Evolutionary conservation across 139 green algal genomes (phyloP).

Genomic region (Chlorella ohadii): DNA sequence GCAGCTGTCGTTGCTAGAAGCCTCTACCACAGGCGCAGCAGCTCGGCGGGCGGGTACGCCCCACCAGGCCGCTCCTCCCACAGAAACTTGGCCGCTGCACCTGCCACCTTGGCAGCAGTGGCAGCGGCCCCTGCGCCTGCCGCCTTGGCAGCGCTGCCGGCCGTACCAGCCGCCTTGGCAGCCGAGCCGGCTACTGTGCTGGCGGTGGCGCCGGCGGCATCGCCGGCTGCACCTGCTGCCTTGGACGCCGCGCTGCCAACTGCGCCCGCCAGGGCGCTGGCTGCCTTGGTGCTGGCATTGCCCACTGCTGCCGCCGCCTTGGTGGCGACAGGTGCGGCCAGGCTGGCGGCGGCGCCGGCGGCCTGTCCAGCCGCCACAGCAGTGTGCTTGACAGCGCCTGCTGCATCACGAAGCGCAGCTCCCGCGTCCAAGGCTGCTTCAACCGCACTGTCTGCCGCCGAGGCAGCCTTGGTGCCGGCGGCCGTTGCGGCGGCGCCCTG

Average conservation of each 20-base stretch:
- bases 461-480: background rate
- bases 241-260: background rate
- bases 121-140: background rate
- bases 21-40: background rate
- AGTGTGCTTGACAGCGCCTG: background rate
- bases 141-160: background rate
- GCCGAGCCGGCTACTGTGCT: too few species aligned
- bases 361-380: slow-evolving; percentile 13
- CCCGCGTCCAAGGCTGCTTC: background rate
- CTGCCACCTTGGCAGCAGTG: background rate
- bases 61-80: background rate
- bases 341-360: background rate
- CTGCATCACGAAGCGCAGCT: background rate
- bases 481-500: background rate
- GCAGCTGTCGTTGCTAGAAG: slow-evolving; percentile 18
- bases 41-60: background rate
- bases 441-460: background rate
- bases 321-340: background rate
- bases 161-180: background rate
- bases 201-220: background rate
- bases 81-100: background rate
- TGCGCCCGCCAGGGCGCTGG: background rate
- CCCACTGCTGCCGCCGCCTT: background rate
- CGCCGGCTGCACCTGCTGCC: background rate
- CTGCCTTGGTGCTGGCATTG: too few species aligned